These are phyloP conservation scores for Pulveroboletus sp. DNA, from an alignment of 768 basidiomycete species.

Conservation along the genomic window DNA sequence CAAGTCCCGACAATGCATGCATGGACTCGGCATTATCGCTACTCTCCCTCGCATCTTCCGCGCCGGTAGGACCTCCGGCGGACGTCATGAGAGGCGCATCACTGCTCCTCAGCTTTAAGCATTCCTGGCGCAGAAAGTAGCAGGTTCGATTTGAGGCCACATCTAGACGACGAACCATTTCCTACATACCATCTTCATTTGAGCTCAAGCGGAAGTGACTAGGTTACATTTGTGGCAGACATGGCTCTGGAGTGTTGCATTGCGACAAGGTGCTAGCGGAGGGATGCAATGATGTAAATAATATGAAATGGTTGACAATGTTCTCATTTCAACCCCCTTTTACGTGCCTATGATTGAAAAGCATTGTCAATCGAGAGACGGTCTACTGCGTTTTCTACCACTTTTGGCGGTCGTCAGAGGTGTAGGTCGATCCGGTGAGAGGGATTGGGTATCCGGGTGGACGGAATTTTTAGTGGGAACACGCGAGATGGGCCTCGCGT, in stretches of 20 bases:
- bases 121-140: conserved; percentile 27
- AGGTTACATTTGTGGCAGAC: conserved; percentile 28
- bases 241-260: conserved; percentile 19
- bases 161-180: conserved; percentile 16
- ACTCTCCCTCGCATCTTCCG: conserved; percentile 24
- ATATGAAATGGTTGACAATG: conserved; percentile 24
- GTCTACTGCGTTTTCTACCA: conserved; percentile 32
- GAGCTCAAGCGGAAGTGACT: conserved; percentile 14
- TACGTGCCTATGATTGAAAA: conserved; percentile 13
- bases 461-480: conserved; percentile 18
- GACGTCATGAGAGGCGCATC: conserved; percentile 28
- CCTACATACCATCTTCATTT: conserved; percentile 23
- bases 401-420: conserved; percentile 17
- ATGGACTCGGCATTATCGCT: conserved; percentile 28
- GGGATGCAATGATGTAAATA: conserved; percentile 26
- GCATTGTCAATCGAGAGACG: conserved; percentile 23
- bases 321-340: conserved; percentile 17
- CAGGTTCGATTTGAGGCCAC: conserved; percentile 13
- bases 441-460: conserved; percentile 11
- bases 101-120: conserved; percentile 27
- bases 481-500: conserved; percentile 9
- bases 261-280: conserved; percentile 24
- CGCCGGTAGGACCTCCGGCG: conserved; percentile 1
- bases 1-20: conserved; percentile 5
- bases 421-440: conserved; percentile 10